A percentile compares a stretch with the other conserved stretches of the same genome.
Conservation (phyloP, 2,329 filamentous ascomycete genomes). For the Exophiala alcalophila region DNA sequence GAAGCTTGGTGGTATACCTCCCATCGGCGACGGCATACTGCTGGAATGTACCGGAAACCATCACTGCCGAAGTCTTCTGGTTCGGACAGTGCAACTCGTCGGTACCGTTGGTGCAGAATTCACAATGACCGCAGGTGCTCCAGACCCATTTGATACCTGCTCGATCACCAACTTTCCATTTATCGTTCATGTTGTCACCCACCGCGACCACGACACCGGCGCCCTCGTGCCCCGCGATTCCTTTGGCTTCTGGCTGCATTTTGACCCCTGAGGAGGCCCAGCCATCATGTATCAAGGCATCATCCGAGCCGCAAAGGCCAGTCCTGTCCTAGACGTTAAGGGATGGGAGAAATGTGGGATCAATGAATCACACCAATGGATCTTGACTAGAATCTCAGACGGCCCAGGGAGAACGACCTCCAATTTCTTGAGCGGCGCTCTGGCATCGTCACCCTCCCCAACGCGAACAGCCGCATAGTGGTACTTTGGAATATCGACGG, state of each 20-base stretch:
- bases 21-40: slow-evolving; percentile 36
- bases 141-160: slow-evolving; percentile 91
- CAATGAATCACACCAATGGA: no score
- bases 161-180: slow-evolving; percentile 73
- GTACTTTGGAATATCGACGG: no score
- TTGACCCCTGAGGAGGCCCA: slow-evolving; percentile 10
- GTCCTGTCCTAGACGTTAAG: no score
- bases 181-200: slow-evolving; percentile 69
- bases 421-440: no score
- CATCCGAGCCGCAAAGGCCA: slow-evolving; percentile 83
- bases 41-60: slow-evolving; percentile 37
- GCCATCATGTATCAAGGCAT: slow-evolving; percentile 17
- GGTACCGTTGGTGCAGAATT: slow-evolving; percentile 61
- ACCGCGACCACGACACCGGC: slow-evolving; percentile 78
- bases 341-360: no score
- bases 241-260: slow-evolving; percentile 13
- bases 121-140: slow-evolving; percentile 75
- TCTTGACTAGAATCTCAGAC: no score
- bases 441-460: no score
- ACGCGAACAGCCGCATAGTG: no score
- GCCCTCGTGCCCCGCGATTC: slow-evolving; percentile 53
- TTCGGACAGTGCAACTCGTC: slow-evolving; percentile 37
- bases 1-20: slow-evolving; percentile 34
- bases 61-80: slow-evolving; percentile 36
- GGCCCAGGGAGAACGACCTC: no score